Evolutionary conservation across 164 flowering plant genomes (phyloP), one percentile per base, ranked within the genome.

Genomic region (Stephania japonica): DNA sequence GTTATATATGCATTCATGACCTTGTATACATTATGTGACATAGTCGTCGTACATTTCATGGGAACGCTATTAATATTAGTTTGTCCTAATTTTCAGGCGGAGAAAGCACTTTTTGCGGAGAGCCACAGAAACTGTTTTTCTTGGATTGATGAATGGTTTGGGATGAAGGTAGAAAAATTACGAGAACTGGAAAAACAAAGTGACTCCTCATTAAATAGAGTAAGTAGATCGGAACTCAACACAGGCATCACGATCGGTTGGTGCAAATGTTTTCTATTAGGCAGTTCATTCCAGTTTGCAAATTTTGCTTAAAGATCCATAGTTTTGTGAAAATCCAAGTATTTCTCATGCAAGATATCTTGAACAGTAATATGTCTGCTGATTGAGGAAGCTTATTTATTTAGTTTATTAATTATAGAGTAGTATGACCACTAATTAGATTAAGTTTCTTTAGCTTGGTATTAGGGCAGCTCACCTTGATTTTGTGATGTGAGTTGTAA

Each of bases 121-220:
- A 87, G 89, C 73, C 90, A 90, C 80, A 76, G 83, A 69, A 87
- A 85, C 72, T 83, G 87, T 64, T 90, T 90, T 74, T 81, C 83
- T 72, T 90, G 94, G 94, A 88, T 90, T 21, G 94, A 90, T 79
- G 89, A 90, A 42, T 90, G 94, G 93, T 86, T 81, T 75, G 94
- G 94, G 69, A 78, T 86, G 86, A 81, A 80, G 12, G n/a, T 81
- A 77, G 82, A 85, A 71, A 76, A 83, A 69, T 67, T 90, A 67
- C 85, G 82, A 26, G 83, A 87, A 71, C 81, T 87, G 65, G 93
- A 89, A 72, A 76, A 68, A 59, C 78, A 83, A 73, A 79, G 78
- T 75, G 80, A 78, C 72, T 74, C 82, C n/a, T 76, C 80, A 42
- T 64, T 81, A 64, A 80, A 83, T 70, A 71, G 84, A 90, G 92